Evolutionary conservation across 1,284 basidiomycete genomes (phyloP).

Genomic region (Leccinum holopus): DNA sequence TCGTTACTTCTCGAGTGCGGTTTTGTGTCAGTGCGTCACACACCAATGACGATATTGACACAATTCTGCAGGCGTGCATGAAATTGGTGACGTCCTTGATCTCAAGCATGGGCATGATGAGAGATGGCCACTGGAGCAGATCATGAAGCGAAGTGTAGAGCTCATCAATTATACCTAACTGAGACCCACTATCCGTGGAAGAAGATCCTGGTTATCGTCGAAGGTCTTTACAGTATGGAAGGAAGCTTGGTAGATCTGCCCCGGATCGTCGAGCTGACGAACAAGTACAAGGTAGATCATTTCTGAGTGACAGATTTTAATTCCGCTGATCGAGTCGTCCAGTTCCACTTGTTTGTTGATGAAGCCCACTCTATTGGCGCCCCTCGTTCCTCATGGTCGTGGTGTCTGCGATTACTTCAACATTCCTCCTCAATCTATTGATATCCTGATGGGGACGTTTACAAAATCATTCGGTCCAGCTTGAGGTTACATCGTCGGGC

Average conservation of each 20-base stretch:
- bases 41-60: constrained; percentile 96
- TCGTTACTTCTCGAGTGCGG: constrained; percentile 86
- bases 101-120: constrained; percentile 79
- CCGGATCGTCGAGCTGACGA: constrained; percentile 82
- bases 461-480: constrained; percentile 99
- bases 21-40: constrained; percentile 96
- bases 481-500: constrained; percentile 92
- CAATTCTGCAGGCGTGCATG: constrained; percentile 84
- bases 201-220: constrained; percentile 73
- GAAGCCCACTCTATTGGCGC: constrained; percentile 98
- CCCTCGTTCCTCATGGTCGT: constrained; percentile 86
- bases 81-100: constrained; percentile 86
- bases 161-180: constrained; percentile 90
- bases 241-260: constrained; percentile 91
- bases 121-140: constrained; percentile 81
- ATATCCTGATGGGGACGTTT: constrained; percentile 98
- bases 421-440: constrained; percentile 78
- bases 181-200: constrained; percentile 97
- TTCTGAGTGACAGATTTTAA: not conserved
- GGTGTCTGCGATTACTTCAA: constrained; percentile 96
- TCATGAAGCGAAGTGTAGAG: constrained; percentile 75
- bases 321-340: constrained; percentile 11
- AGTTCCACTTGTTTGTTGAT: constrained; percentile 97
- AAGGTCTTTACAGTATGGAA: constrained; percentile 98
- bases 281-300: constrained; percentile 84